Evolutionary conservation across 768 basidiomycete genomes (phyloP).

Genomic region (Coprinopsis cinerea): DNA sequence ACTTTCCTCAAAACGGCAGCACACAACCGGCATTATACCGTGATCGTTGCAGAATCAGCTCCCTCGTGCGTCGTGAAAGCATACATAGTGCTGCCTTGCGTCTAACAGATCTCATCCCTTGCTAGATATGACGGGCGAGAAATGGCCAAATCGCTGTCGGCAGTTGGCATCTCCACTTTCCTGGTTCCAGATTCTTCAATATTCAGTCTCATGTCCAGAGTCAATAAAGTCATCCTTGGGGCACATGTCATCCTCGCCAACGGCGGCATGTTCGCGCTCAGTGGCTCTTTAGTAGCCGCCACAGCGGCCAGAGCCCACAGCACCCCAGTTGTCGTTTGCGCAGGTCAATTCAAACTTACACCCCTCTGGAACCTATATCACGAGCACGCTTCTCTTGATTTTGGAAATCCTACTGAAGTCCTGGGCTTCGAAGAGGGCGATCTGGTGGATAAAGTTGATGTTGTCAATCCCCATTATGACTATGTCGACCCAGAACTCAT

Average conservation of each 20-base stretch:
- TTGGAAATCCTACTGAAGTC: conserved; percentile 56
- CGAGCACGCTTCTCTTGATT: conserved; percentile 79
- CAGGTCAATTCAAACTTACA: conserved; percentile 95
- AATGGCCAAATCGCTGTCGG: conserved; percentile 78
- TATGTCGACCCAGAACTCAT: conserved; percentile 91
- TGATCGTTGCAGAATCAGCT: conserved; percentile 92
- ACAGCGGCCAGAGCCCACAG: conserved; percentile 85
- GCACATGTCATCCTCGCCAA: conserved; percentile 96
- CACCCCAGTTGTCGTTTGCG: conserved; percentile 89
- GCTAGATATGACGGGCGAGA: conserved; percentile 76
- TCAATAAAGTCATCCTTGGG: conserved; percentile 94
- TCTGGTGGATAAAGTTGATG: conserved; percentile 83
- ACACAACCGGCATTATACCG: conserved; percentile 87
- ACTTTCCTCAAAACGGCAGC: conserved; percentile 89
- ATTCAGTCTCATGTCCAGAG: conserved; percentile 92
- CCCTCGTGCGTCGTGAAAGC: conserved; percentile 78
- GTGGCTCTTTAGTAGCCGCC: conserved; percentile 80
- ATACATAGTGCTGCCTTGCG: conserved; percentile 29
- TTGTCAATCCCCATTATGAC: conserved; percentile 95
- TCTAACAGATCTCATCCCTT: conserved; percentile 4
- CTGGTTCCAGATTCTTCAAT: conserved; percentile 95
- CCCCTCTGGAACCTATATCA: conserved; percentile 87
- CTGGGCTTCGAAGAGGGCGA: conserved; percentile 75
- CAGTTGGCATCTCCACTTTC: conserved; percentile 86
- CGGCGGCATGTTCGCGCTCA: conserved; percentile 89